Base-by-base conservation (phyloP, 352 stramenopile species). In the Globisporangium barbulae region DNA sequence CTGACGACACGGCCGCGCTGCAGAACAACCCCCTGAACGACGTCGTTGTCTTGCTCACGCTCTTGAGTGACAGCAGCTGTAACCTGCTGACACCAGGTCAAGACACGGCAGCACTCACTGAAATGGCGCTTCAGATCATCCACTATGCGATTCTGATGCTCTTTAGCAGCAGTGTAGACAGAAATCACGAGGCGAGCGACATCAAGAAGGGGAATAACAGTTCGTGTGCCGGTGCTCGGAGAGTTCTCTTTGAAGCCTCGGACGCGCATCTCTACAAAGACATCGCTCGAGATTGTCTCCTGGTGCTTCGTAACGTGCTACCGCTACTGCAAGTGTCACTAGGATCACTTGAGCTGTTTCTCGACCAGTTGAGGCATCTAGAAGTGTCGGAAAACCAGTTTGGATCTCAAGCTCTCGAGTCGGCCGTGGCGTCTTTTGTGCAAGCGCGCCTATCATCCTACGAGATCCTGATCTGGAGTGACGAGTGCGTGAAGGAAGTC, bases 401-500 rank as follows among this genome's bases (percentile, higher is more conserved):
- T 2, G 21, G 19, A 5, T 33, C 17, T 48, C 17, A 19, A 8
- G 17, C 42, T 48, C 88, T 30, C 49, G 67, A 12, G 55, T 63
- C 44, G 0, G 13, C 33, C 3, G 19, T 70, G 25, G 41, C n/a
- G 25, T 10, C 22, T 1, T 70, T 54, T 7, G 25, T 50, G 7
- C 42, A n/a, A 10, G n/a, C 35, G 5, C 72, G 63, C 21, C 49
- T 91, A 12, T 71, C 79, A 15, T 22, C 55, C 8, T 53, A 58
- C 0, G 69, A 86, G 33, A 53, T 64, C 0, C 53, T 68, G 17
- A n/a, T 76, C 3, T 91, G 83, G 83, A 78, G 73, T 9, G 70
- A 89, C 1, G 52, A 87, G 42, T 90, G 83, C 15, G 67, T 89
- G 28, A 83, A 87, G 42, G 79, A 90, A 31, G 75, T 88, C 19